Percentiles rank a stretch among this genome's conserved stretches.
These are phyloP conservation scores for Geranium incanum DNA, from an alignment of 441 rosid species.

Conservation along the genomic window DNA sequence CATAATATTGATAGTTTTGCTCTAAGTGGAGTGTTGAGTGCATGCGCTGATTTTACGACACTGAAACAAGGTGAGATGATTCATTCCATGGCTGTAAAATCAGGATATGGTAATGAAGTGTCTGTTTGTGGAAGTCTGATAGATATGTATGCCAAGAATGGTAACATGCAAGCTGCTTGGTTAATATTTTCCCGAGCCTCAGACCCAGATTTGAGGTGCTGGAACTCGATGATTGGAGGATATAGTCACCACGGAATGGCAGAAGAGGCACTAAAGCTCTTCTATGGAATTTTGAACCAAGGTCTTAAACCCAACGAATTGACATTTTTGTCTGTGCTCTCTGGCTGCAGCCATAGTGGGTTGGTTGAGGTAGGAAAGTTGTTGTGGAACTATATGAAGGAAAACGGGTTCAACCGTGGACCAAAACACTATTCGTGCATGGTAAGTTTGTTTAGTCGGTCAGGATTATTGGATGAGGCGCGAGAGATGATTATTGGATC, in stretches of 20 bases:
- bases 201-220: slow-evolving; percentile 74
- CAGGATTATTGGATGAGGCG: slow-evolving; percentile 61
- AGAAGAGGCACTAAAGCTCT: slow-evolving; percentile 46
- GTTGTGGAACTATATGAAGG: slow-evolving; percentile 59
- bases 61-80: slow-evolving; percentile 70
- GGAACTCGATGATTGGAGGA: slow-evolving; percentile 78
- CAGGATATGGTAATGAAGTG: slow-evolving; percentile 44
- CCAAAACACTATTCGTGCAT: slow-evolving; percentile 81
- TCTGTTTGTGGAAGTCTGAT: slow-evolving; percentile 63
- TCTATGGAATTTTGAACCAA: slow-evolving; percentile 32
- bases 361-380: slow-evolving; percentile 50
- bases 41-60: slow-evolving; percentile 66
- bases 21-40: slow-evolving; percentile 65
- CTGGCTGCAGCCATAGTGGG: slow-evolving; percentile 75
- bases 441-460: slow-evolving; percentile 66
- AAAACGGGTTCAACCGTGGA: slow-evolving; percentile 44
- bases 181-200: slow-evolving; percentile 38
- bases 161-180: slow-evolving; percentile 45
- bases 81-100: slow-evolving; percentile 53
- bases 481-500: slow-evolving; percentile 42
- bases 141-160: slow-evolving; percentile 80
- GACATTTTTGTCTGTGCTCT: slow-evolving; percentile 60
- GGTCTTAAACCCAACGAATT: slow-evolving; percentile 58
- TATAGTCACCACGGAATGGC: slow-evolving; percentile 70
- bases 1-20: slow-evolving; percentile 59